Conservation (phyloP, 192 early-diverging fungal species). For the Phlyctochytrium arcticum region DNA sequence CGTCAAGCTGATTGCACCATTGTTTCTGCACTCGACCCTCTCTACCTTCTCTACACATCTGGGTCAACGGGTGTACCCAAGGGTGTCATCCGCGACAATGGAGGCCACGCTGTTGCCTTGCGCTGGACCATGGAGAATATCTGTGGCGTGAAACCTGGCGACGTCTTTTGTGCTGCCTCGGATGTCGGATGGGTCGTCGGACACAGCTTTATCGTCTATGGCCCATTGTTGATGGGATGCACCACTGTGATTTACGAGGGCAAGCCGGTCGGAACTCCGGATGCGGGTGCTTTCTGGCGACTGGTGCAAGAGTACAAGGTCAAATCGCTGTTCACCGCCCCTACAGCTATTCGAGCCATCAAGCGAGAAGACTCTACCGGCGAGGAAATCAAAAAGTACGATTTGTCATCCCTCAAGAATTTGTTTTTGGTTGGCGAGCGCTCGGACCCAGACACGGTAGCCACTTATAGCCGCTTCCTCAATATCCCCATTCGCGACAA, state of each 20-base stretch:
- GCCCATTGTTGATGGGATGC: conserved; percentile 70
- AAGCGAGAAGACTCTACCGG: conserved; percentile 71
- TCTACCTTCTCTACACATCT: conserved; percentile 70
- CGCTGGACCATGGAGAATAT: conserved; percentile 68
- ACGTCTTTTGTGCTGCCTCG: conserved; percentile 73
- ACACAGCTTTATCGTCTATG: conserved; percentile 79
- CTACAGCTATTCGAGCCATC: conserved; percentile 75
- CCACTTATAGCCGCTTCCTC: conserved; percentile 43
- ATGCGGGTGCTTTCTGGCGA: conserved; percentile 78
- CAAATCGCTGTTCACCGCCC: conserved; percentile 74
- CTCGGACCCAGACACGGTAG: conserved; percentile 72
- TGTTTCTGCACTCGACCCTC: conserved; percentile 64
- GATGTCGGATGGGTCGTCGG: conserved; percentile 91
- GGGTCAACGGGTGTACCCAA: conserved; percentile 74
- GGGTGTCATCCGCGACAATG: conserved; percentile 49
- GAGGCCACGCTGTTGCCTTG: conserved; percentile 69
- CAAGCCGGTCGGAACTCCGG: conserved; percentile 73
- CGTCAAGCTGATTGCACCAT: conserved; percentile 40
- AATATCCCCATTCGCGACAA: conserved; percentile 66
- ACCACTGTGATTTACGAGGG: conserved; percentile 83
- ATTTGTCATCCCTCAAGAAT: conserved; percentile 58
- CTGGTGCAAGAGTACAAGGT: conserved; percentile 73
- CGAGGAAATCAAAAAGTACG: conserved; percentile 49
- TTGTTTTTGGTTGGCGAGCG: conserved; percentile 81
- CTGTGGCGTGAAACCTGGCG: conserved; percentile 67